Base-by-base conservation (phyloP, 345 rosid species). In the Cardamine occulta region DNA sequence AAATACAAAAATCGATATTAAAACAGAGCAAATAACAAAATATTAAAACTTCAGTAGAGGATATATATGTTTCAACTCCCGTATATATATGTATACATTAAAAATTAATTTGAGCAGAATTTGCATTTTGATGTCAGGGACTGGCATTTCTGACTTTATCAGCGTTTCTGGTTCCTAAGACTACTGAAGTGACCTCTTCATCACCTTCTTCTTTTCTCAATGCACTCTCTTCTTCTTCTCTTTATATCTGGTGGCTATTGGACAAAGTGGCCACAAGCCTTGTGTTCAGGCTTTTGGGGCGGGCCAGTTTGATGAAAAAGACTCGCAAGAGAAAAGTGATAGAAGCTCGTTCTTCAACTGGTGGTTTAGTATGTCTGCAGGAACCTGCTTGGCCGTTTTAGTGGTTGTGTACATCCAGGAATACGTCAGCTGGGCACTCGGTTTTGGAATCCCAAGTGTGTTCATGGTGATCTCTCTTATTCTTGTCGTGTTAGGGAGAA, bases 211-310 rank as follows among this genome's bases (percentile, higher is more conserved):
- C 77, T 3, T 62, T 64, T n/a, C 63, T 80, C 68, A 77, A 64
- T 23, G 57, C 21, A 1, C n/a, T n/a, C 40, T 83, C 24, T 86
- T 87, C 80, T 77, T 85, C 75, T 72, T 79, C 51, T 86, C 92
- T 34, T 76, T 93, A 10, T 85, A 87, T 26, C 61, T 90, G 3
- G 85, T 84, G 42, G 96, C 87, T 15, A 28, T 93, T 60, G 96
- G 89, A 5, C 88, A 86, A 70, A 89, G 91, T 29, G 93, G 93
- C 6, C 91, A 87, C 74, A 90, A 90, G 78, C 98, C 98, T 19
- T 90, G 94, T 67, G 94, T 87, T 44, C 96, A 88, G 49, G 96
- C 96, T 13, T 90, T 93, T 70, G 98, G 98, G 2, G 94, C 94
- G 1, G 98, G 90, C 58, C 96, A 93, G 49, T 93, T 93, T 63